These are phyloP conservation scores for Russula sp. DNA, from an alignment of 768 basidiomycete genomes.

Conservation along the genomic window DNA sequence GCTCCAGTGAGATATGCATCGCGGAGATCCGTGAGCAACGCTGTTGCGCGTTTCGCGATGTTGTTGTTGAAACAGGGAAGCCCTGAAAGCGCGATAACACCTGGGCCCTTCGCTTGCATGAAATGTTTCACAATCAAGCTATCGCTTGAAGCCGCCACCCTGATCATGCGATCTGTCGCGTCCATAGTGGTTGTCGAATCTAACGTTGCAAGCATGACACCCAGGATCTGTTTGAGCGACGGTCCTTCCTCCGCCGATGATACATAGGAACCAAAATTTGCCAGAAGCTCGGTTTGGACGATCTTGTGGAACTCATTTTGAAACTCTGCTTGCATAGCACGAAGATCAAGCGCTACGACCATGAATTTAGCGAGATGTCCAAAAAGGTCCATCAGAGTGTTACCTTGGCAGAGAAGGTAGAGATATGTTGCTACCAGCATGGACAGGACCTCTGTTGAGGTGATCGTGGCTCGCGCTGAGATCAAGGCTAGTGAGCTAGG, in stretches of 20 bases:
- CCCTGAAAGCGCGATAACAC: constrained; percentile 32
- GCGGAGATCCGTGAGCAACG: constrained; percentile 49
- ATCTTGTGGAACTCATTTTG: constrained; percentile 48
- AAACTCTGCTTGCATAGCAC: constrained; percentile 71
- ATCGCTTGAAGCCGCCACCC: constrained; percentile 61
- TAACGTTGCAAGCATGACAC: constrained; percentile 49
- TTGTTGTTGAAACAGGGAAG: constrained; percentile 54
- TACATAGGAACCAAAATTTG: constrained; percentile 44
- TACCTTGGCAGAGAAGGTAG: constrained; percentile 66
- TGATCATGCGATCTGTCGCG: constrained; percentile 61
- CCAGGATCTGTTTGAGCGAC: constrained; percentile 42
- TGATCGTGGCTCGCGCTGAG: constrained; percentile 75
- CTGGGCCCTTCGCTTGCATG: constrained; percentile 25
- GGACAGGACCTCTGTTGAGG: constrained; percentile 73
- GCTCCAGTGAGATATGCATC: constrained; percentile 56
- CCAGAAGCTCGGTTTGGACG: constrained; percentile 48
- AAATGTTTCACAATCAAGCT: constrained; percentile 64
- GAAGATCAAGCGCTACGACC: constrained; percentile 62
- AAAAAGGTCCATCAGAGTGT: not conserved
- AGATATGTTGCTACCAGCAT: constrained; percentile 72
- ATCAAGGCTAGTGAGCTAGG: constrained; percentile 77
- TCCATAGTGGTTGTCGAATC: constrained; percentile 74
- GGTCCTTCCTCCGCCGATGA: constrained; percentile 35
- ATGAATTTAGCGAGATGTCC: not conserved
- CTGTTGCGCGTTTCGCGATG: constrained; percentile 48